phyloP scores from a whole-genome alignment of 805 yeast species.

The Novakomyces olei region DNA sequence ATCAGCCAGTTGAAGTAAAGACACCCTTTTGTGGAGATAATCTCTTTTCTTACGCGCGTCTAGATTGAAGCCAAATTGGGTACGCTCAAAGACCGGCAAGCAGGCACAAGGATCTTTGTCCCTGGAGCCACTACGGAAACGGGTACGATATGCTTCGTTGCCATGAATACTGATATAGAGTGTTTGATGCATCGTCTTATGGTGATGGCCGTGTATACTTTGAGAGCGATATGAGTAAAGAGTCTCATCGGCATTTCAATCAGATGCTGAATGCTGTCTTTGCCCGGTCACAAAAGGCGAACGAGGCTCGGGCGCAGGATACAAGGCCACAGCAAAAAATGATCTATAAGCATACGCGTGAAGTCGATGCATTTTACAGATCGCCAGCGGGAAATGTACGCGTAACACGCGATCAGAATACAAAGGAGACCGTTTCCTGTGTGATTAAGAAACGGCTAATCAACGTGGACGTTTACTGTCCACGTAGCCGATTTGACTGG shows the following conservation, averaged over 20 bases:
- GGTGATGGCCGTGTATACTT: neutral
- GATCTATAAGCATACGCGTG: constrained; percentile 1
- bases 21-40: no score
- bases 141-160: no score
- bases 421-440: neutral
- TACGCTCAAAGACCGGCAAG: constrained; percentile 3
- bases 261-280: constrained; percentile 1
- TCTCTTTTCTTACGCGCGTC: no score
- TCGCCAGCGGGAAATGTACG: neutral
- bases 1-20: no score
- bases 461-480: constrained; percentile 7
- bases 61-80: constrained; percentile 8
- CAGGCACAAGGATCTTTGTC: constrained; percentile 5
- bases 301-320: neutral
- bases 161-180: constrained; percentile 5
- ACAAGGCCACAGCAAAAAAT: no score
- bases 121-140: no score
- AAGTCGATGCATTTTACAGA: constrained; percentile 1
- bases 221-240: constrained; percentile 1
- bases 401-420: neutral
- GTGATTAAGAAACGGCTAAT: constrained; percentile 5
- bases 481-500: constrained; percentile 5
- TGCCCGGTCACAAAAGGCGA: neutral
- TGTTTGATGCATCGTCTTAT: constrained; percentile 1
- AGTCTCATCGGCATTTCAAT: constrained; percentile 1